Percentiles rank a stretch among this genome's conserved stretches.
phyloP scores from a whole-genome alignment of 306 rosid species.

The Dryas octopetala region DNA sequence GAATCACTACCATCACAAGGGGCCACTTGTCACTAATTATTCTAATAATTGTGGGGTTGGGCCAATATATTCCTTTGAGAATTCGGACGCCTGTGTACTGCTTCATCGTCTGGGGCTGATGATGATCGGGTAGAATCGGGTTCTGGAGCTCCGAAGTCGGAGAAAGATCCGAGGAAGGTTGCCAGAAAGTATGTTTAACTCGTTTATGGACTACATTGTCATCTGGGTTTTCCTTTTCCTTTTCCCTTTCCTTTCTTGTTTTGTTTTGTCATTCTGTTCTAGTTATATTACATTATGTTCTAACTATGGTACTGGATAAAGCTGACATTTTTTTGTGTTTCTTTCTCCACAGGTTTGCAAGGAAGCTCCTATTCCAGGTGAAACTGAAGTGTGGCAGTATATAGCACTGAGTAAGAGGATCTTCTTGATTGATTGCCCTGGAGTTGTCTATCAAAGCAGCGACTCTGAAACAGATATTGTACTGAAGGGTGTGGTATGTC shows the following conservation, averaged over 20 bases:
- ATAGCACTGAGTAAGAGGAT: constrained; percentile 94
- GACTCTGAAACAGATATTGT: constrained; percentile 92
- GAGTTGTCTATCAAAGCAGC: constrained; percentile 79
- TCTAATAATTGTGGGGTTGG: background rate
- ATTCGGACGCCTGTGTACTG: background rate
- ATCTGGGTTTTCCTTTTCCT: background rate
- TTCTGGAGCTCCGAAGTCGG: constrained; percentile 6
- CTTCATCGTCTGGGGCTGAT: constrained; percentile 17
- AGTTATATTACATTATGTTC: background rate
- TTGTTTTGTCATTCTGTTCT: background rate
- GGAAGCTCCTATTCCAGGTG: constrained; percentile 98
- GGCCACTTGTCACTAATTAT: background rate
- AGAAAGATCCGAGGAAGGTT: constrained; percentile 60
- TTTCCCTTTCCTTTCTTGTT: background rate
- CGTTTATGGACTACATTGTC: constrained; percentile 10
- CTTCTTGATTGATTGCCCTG: constrained; percentile 92
- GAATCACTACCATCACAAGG: no score
- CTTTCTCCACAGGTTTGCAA: constrained; percentile 72
- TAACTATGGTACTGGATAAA: background rate
- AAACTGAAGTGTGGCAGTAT: constrained; percentile 96
- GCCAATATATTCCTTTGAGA: background rate
- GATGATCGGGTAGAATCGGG: constrained; percentile 28
- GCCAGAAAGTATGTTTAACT: constrained; percentile 57
- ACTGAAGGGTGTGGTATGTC: constrained; percentile 89
- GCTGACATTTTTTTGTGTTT: constrained; percentile 17